phyloP scores from a whole-genome alignment of 2,329 filamentous ascomycete genomes.

The Aureobasidium melanogenum region DNA sequence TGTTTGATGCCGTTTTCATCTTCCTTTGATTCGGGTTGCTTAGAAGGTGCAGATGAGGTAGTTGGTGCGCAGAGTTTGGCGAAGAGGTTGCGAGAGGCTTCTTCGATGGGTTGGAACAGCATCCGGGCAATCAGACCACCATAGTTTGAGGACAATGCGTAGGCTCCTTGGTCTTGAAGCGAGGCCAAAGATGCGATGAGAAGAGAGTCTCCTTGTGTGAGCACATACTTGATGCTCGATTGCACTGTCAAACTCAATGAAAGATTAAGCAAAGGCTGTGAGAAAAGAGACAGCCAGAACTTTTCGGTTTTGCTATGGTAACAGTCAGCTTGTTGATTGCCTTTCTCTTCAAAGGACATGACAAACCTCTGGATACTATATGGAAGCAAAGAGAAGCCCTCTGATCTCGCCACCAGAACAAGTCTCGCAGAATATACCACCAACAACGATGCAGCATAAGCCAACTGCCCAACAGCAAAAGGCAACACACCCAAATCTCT shows the following conservation, averaged over 20 bases:
- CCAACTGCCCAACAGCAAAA: conserved; percentile 79
- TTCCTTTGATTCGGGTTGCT: neutral
- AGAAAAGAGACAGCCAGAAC: conserved; percentile 57
- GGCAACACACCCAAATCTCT: conserved; percentile 66
- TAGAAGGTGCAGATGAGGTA: neutral
- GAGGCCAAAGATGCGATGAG: conserved; percentile 72
- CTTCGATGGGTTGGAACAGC: conserved; percentile 90
- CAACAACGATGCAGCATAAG: conserved; percentile 62
- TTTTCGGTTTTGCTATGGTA: conserved; percentile 20
- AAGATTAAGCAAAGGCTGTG: conserved; percentile 59
- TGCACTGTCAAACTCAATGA: conserved; percentile 80
- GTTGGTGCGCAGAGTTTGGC: conserved; percentile 58
- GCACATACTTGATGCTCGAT: conserved; percentile 79
- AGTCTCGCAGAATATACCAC: conserved; percentile 60
- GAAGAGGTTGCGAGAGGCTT: conserved; percentile 84
- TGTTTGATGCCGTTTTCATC: neutral
- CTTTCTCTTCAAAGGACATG: neutral
- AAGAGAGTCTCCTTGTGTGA: conserved; percentile 90
- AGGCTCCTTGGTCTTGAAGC: conserved; percentile 76
- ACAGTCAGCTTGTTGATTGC: neutral
- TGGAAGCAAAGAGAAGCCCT: conserved; percentile 61
- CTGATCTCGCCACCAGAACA: conserved; percentile 43
- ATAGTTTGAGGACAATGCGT: conserved; percentile 86
- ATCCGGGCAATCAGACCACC: conserved; percentile 81
- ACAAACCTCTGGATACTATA: conserved; percentile 14